A percentile compares a stretch with the other conserved stretches of the same genome.
Conservation (phyloP, 2,329 filamentous ascomycete genomes). For the Botryotinia calthae region DNA sequence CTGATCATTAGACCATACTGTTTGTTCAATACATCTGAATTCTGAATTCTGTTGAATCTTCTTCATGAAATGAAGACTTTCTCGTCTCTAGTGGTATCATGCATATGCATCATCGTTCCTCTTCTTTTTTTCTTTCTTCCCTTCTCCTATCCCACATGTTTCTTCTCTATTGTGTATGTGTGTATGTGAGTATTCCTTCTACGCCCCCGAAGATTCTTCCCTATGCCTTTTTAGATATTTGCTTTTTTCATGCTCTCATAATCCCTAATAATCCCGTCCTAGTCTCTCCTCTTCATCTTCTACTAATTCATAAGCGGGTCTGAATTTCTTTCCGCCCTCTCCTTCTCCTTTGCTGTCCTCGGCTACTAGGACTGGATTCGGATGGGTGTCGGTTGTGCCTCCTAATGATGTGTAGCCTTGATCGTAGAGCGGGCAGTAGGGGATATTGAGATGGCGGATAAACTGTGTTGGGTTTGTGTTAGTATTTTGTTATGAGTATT, state of each 20-base stretch:
- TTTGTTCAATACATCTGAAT: neutral
- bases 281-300: slow-evolving; percentile 76
- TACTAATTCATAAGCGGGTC: slow-evolving; percentile 72
- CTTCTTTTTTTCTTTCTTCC: neutral
- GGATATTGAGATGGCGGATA: slow-evolving; percentile 72
- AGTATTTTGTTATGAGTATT: neutral
- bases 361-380: slow-evolving; percentile 71
- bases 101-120: neutral
- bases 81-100: slow-evolving; percentile 2
- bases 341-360: slow-evolving; percentile 34
- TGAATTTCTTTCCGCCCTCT: slow-evolving; percentile 48
- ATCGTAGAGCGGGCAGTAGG: slow-evolving; percentile 87
- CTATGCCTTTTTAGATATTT: neutral
- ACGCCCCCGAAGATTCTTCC: neutral
- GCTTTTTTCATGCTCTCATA: neutral
- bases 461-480: slow-evolving; percentile 53
- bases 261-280: slow-evolving; percentile 58
- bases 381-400: slow-evolving; percentile 81
- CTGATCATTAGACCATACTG: neutral
- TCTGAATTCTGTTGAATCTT: neutral
- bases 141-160: neutral
- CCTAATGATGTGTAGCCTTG: slow-evolving; percentile 89
- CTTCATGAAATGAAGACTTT: neutral
- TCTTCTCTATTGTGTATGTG: neutral
- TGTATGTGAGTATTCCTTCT: neutral